Conservation (phyloP, 768 basidiomycete species). For the Collybia mongolica region DNA sequence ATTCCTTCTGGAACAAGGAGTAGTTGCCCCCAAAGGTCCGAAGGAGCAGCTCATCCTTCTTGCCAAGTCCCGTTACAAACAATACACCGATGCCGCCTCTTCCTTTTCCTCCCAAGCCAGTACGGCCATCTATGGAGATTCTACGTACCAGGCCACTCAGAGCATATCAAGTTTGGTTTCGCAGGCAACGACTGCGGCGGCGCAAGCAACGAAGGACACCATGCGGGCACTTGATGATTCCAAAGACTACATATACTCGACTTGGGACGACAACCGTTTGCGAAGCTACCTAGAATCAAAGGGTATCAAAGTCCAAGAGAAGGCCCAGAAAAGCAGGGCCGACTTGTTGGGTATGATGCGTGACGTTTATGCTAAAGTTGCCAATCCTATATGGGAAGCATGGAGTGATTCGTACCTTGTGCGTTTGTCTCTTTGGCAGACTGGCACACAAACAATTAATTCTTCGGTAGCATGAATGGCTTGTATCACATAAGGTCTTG, state of each 20-base stretch:
- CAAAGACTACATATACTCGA: constrained; percentile 86
- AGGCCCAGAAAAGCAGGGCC: constrained; percentile 53
- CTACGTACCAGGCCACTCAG: constrained; percentile 35
- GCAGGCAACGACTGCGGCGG: constrained; percentile 15
- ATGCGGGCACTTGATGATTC: constrained; percentile 59
- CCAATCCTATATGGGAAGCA: constrained; percentile 71
- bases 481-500: constrained; percentile 73
- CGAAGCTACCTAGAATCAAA: constrained; percentile 73
- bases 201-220: constrained; percentile 54
- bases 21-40: constrained; percentile 78
- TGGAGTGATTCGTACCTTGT: constrained; percentile 90
- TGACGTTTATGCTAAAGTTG: constrained; percentile 59
- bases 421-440: constrained; percentile 19
- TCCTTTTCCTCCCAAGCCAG: constrained; percentile 52
- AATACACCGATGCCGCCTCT: constrained; percentile 59
- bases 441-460: background rate
- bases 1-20: constrained; percentile 84
- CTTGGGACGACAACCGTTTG: constrained; percentile 83
- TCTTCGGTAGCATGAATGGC: constrained; percentile 70
- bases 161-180: constrained; percentile 32
- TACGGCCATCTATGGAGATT: constrained; percentile 49
- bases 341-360: constrained; percentile 72
- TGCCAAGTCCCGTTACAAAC: constrained; percentile 68
- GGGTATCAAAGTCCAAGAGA: constrained; percentile 60
- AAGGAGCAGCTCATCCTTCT: constrained; percentile 77